Base-by-base conservation (phyloP, 2,329 filamentous ascomycete genomes). In the Beauveria caledonica region DNA sequence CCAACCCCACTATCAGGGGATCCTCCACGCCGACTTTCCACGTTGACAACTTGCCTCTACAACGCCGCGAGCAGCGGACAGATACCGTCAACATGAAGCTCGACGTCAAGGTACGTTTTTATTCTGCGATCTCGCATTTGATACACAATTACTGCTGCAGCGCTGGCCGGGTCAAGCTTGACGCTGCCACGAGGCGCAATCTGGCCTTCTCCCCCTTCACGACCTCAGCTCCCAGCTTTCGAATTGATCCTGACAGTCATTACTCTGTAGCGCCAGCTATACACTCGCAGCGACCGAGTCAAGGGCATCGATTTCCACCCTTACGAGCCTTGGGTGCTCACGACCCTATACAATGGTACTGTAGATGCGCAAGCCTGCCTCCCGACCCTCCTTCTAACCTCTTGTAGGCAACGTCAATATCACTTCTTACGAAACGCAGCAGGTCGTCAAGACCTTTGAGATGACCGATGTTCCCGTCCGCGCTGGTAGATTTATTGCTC, bases 371-470 rank as follows among this genome's bases (percentile, higher is more conserved):
- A 29, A 17, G 23, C 13, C 10, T 42, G 54, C 48, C 44, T 42
- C 51, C 27, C 39, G 17, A 53, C 19, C 6, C 9, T 40, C 21
- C 33, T 15, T 13, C 42, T 55, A 45, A 54, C 58, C 29, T 27
- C n/a, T n/a, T 17, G 54, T 63, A 92, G 91, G 94, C 75, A 93
- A 97, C 80, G 94, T 96, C 73, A 95, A 97, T 80, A 97, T 99
- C 73, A 97, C 94, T 92, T 97, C 93, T 39, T 96, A 96, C 76
- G 93, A 96, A 77, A 95, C 92, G 56, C 92, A 96, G 74, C 89
- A 92, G 65, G 92, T 97, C 65, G 91, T 99, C 77, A 97, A 97
- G 82, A 97, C 93, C 5, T 99, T 99, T 76, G 94, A 99, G 79
- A 86, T 97, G 66, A 97, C 93, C 72, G 94, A 99, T 81, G 94